Base-by-base conservation (phyloP, 139 green algal species). In the Desmodesmus armatus region DNA sequence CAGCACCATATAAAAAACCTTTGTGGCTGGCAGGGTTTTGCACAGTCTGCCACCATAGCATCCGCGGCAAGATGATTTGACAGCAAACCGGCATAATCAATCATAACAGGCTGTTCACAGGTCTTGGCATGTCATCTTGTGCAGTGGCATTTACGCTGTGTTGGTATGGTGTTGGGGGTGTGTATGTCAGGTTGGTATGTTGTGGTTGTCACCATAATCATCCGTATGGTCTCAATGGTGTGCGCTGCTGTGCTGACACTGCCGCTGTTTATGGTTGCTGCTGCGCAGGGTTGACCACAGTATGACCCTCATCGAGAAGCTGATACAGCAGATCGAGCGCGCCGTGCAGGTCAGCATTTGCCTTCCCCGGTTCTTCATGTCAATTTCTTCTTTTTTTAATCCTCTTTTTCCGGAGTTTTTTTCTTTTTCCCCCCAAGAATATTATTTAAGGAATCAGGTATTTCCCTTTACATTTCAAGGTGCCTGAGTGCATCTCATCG, bases 231-330 rank as follows among this genome's bases (percentile, higher is more conserved):
- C 17, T 69, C 67, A 51, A 29, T n/a, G 63, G 29, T 27, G 15
- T 72, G 9, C 29, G 40, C 21, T 55, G 70, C 39, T 53, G 29
- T 78, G 35, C 37, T 55, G 37, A 0, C 27, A 3, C 43, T 80
- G 23, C 17, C 72, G 35, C 27, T 19, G 0, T 71, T 7, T 11
- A 13, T 83, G 35, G 25, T 6, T 83, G 33, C 53, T 21, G 1
- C n/a, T 69, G 9, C 47, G 78, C 60, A 86, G 88, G 2, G 89
- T 53, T 55, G 63, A 95, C 62, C 84, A 94, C 43, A 89, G 80
- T 41, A 83, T 91, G 39, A 69, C 76, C 35, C 87, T 90, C 65
- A 78, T 82, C 27, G 83, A 91, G 27, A 78, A 92, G 75, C 63
- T 92, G 27, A 60, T 93, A 2, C 39, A 80, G 25, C 82, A 91